Conservation (phyloP, 2,329 filamentous ascomycete genomes). For the Scytalidium sp. region DNA sequence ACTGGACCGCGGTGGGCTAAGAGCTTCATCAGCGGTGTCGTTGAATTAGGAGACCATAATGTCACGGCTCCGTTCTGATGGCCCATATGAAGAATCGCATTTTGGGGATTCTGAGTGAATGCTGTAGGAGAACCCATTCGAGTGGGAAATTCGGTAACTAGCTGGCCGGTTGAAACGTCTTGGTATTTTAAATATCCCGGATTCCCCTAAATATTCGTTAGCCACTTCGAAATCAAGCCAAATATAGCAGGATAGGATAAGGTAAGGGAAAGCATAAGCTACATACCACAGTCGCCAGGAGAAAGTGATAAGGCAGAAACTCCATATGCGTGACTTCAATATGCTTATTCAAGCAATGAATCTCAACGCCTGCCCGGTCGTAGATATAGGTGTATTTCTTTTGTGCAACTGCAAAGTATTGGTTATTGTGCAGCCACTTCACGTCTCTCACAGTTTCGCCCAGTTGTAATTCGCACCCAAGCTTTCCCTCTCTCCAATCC, state of each 20-base stretch:
- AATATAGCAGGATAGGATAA: not conserved
- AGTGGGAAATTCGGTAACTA: slow-evolving; percentile 82
- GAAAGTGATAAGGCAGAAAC: slow-evolving; percentile 94
- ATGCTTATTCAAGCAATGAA: slow-evolving; percentile 89
- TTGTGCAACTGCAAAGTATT: slow-evolving; percentile 91
- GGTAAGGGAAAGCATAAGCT: not conserved
- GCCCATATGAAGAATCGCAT: slow-evolving; percentile 87
- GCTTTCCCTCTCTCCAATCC: slow-evolving; percentile 90
- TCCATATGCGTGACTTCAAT: slow-evolving; percentile 91
- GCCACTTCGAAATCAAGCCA: not conserved
- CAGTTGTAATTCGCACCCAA: slow-evolving; percentile 88
- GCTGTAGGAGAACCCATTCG: slow-evolving; percentile 80
- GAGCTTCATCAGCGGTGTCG: slow-evolving; percentile 84
- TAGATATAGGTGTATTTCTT: slow-evolving; percentile 98
- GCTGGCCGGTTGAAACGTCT: slow-evolving; percentile 88
- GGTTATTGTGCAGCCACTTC: slow-evolving; percentile 91
- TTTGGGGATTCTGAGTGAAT: slow-evolving; percentile 84
- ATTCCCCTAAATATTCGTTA: slow-evolving; percentile 54
- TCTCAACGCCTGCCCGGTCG: slow-evolving; percentile 83
- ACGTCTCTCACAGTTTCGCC: slow-evolving; percentile 87
- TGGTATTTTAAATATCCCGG: slow-evolving; percentile 89
- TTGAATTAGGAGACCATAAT: slow-evolving; percentile 91
- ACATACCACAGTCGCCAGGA: slow-evolving; percentile 79
- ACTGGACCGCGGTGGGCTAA: slow-evolving; percentile 89
- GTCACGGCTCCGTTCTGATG: slow-evolving; percentile 95